Evolutionary conservation across 1,284 basidiomycete species (phyloP), one percentile per base, ranked within the genome.

Genomic region (Uromyces viciae-fabae): DNA sequence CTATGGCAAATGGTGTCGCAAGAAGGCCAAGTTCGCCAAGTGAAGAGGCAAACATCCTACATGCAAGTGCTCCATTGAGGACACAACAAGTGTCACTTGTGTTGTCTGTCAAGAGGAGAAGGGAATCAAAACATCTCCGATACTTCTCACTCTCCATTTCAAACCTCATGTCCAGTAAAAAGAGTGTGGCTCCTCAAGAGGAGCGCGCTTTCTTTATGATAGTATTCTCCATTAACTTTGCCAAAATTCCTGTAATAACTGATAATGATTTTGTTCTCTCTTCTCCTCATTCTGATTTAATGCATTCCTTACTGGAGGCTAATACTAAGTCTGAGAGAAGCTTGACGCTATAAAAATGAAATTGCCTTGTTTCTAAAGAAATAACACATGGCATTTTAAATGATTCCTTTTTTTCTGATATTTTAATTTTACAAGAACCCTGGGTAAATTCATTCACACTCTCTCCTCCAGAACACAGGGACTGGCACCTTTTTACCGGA

Each of bases 401-500:
- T 11, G 25, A 38, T 28, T 5, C 36, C 15, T 4, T 28, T 28
- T 25, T 9, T 0, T 68, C 46, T 25, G 17, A 38, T 43, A 7
- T 64, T 58, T 17, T 75, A 9, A 2, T 75, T 0, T 43, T 75
- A 8, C 74, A 75, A 31, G 74, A 75, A 64, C 74, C 74, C 1
- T 75, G 74, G 74, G 19, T 64, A 9, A 62, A 75, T 17, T 31
- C 74, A 4, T 19, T 60, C 22, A 38, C 52, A 11, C n/a, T 62
- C 4, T 4, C 5, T 22, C 36, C 60, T 0, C 74, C 74, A 15
- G 17, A 38, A 31, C 74, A 75, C 25, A 19, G 7, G 40, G 74
- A 33, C 0, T 75, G 74, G 74, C 40, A 38, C 9, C 31, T 25
- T 8, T 58, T 38, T n/a, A 19, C 73, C 9, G 52, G 22, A 1